Percentiles rank a stretch among this genome's conserved stretches.
Evolutionary conservation across 495 filamentous ascomycete genomes (phyloP).

Genomic region (Lepidopterella palustris): DNA sequence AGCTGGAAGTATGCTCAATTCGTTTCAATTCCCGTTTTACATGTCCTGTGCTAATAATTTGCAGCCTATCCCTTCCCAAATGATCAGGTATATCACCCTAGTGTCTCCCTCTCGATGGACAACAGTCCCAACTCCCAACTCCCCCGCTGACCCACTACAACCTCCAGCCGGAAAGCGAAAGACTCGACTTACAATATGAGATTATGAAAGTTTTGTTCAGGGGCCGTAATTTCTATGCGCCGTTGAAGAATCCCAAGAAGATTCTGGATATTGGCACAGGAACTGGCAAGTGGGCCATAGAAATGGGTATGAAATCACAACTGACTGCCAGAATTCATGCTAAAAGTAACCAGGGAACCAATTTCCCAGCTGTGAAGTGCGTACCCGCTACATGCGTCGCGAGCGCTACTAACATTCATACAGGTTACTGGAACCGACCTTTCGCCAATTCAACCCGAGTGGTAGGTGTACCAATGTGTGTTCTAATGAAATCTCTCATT

Average conservation of each 20-base stretch:
- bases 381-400: not conserved
- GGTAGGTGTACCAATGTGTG: conserved; percentile 17
- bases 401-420: not conserved
- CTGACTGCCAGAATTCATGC: not conserved
- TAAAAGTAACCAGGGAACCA: not conserved
- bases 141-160: conserved; percentile 6
- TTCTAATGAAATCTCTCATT: not conserved
- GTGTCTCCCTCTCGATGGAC: not conserved
- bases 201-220: conserved; percentile 33
- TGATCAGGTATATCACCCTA: conserved; percentile 25
- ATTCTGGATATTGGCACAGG: conserved; percentile 34
- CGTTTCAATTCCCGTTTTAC: not conserved
- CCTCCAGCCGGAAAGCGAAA: conserved; percentile 28
- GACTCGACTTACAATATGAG: conserved; percentile 32
- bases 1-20: conserved; percentile 23
- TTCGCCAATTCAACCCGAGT: conserved; percentile 34
- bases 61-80: conserved; percentile 33
- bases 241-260: conserved; percentile 24
- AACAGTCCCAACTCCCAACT: not conserved
- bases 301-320: conserved; percentile 30
- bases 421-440: conserved; percentile 34
- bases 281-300: conserved; percentile 34
- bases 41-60: conserved; percentile 11
- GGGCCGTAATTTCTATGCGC: conserved; percentile 27
- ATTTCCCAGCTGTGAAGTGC: conserved; percentile 5